Base-by-base conservation (phyloP, 331 rosid genomes). In the Quercus tomentella region DNA sequence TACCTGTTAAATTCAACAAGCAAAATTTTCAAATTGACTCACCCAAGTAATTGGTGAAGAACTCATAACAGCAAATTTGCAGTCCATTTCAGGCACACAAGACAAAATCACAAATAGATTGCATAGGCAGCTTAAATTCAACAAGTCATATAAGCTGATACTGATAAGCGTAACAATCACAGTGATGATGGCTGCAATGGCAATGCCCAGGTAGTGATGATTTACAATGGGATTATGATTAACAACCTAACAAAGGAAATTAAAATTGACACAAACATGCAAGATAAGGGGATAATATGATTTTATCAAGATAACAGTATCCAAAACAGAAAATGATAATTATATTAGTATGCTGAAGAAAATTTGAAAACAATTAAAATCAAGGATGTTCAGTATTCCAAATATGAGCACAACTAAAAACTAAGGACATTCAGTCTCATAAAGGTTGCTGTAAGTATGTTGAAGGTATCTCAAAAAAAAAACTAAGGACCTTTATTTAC, bases 1-100 rank as follows among this genome's bases (percentile, higher is more conserved):
- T 87, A 93, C 74, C 99, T 96, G 89, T 60, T 60, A 26, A 57
- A 51, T 58, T 74, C 72, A 75, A 57, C 52, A 60, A 80, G 15
- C 71, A 26, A 49, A 63, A 31, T 56, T 78, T 83, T 56, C 56
- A 76, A 81, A 81, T 31, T 71, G 43, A 74, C 35, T 74, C 65
- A n/a, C 62, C 18, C 54, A 37, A 73, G 33, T 28, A 31, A 72
- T 72, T 11, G 55, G 28, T 57, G 73, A 72, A 60, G 78, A 81
- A 45, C 26, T 26, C 70, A 12, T n/a, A 28, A 28, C 18, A n/a
- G 26, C 54, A 55, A 22, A 31, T 18, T 66, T 18, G n/a, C 35
- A 28, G 10, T 15, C 5, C 41, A 28, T 26, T 28, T 28, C 28
- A 41, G 41, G 28, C 18, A 63, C 70, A 63, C 45, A 28, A 63